These are phyloP conservation scores for Backusella macrospora DNA, from an alignment of 192 early-diverging fungal species.

Conservation along the genomic window DNA sequence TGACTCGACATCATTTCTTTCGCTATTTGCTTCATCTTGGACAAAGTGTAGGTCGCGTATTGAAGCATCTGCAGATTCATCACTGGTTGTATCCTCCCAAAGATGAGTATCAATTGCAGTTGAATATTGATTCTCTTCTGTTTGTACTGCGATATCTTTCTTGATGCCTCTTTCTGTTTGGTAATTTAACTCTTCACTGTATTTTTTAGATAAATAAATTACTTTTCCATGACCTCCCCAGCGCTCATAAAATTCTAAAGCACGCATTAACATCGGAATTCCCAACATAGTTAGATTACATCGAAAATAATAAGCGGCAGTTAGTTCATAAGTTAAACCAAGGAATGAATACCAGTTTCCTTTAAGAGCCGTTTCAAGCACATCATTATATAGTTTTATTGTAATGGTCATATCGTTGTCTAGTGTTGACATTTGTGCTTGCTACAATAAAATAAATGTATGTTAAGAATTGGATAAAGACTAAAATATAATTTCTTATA, in stretches of 20 bases:
- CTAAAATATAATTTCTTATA: neutral
- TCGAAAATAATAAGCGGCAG: conserved; percentile 26
- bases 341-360: conserved; percentile 28
- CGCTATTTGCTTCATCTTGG: neutral
- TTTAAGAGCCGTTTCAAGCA: conserved; percentile 14
- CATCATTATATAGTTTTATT: conserved; percentile 11
- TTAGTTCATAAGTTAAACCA: conserved; percentile 24
- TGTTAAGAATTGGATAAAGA: neutral
- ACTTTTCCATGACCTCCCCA: conserved; percentile 33
- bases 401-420: conserved; percentile 20
- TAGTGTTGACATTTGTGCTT: conserved; percentile 26
- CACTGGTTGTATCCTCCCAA: conserved; percentile 17
- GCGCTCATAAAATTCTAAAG: conserved; percentile 19
- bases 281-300: conserved; percentile 18
- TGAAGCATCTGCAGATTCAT: conserved; percentile 12
- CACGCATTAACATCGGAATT: conserved; percentile 5
- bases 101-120: neutral
- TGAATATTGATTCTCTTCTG: conserved; percentile 13
- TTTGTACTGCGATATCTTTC: conserved; percentile 19
- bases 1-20: neutral
- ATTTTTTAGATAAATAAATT: conserved; percentile 17
- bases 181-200: neutral
- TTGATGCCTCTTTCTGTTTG: neutral
- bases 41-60: neutral
- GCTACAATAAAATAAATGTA: neutral